These are phyloP conservation scores for Pseudopyrenochaeta lycopersici DNA, from an alignment of 2,329 filamentous ascomycete genomes.

Conservation along the genomic window DNA sequence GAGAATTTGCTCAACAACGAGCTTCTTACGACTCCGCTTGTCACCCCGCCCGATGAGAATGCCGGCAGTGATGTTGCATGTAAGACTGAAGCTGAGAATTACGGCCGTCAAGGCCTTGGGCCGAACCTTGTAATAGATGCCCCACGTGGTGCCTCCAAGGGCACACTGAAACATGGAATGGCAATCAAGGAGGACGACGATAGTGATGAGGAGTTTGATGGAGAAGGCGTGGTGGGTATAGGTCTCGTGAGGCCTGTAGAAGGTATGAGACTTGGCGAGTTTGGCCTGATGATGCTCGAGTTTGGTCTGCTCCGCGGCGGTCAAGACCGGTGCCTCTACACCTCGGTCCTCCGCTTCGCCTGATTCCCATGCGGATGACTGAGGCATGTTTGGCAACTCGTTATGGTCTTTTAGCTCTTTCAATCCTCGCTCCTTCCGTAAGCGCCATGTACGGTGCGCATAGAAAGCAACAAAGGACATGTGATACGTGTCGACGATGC, in stretches of 20 bases:
- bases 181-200: conserved; percentile 78
- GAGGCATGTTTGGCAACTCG: conserved; percentile 65
- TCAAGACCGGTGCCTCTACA: conserved; percentile 68
- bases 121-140: conserved; percentile 74
- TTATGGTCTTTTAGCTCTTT: conserved; percentile 73
- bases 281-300: conserved; percentile 81
- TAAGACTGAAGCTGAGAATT: conserved; percentile 80
- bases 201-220: conserved; percentile 74
- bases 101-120: conserved; percentile 80
- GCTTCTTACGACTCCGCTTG: conserved; percentile 81
- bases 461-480: conserved; percentile 83
- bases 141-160: conserved; percentile 80
- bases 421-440: conserved; percentile 68
- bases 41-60: conserved; percentile 80
- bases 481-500: conserved; percentile 84
- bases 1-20: conserved; percentile 78
- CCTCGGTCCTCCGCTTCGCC: conserved; percentile 31
- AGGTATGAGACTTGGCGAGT: conserved; percentile 82
- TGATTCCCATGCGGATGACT: conserved; percentile 54
- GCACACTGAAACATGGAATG: conserved; percentile 84
- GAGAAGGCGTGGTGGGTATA: conserved; percentile 85
- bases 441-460: conserved; percentile 70
- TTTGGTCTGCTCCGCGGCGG: conserved; percentile 68
- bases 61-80: conserved; percentile 79
- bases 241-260: conserved; percentile 89